Conservation (phyloP, 148 eudicot species). For the Chenopodium formosanum region DNA sequence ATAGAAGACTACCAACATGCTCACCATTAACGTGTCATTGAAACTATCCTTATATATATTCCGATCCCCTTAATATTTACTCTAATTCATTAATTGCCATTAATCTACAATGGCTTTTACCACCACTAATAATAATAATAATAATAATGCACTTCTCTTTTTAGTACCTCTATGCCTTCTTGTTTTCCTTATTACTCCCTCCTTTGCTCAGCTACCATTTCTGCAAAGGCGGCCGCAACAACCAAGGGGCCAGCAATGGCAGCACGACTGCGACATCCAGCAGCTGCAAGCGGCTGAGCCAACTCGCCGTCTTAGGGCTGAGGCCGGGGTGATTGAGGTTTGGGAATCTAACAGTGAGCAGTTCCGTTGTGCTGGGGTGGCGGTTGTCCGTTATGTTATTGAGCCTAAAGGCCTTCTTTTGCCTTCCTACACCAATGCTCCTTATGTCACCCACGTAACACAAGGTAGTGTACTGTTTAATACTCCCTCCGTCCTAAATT, state of each 20-base stretch:
- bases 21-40: slow-evolving; percentile 34
- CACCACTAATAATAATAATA: slow-evolving; percentile 1
- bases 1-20: slow-evolving; percentile 11
- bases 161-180: slow-evolving; percentile 23
- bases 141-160: slow-evolving; percentile 1
- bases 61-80: background rate
- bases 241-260: slow-evolving; percentile 26
- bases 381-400: slow-evolving; percentile 38
- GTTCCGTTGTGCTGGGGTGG: slow-evolving; percentile 53
- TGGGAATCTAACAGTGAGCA: slow-evolving; percentile 41
- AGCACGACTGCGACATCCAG: slow-evolving; percentile 44
- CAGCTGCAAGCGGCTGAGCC: slow-evolving; percentile 47
- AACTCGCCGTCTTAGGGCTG: slow-evolving; percentile 27
- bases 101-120: slow-evolving; percentile 18
- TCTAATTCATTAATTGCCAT: background rate
- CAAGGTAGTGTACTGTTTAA: slow-evolving; percentile 30
- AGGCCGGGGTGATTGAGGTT: slow-evolving; percentile 51
- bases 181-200: slow-evolving; percentile 5
- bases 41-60: background rate
- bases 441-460: slow-evolving; percentile 47
- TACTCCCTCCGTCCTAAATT: too few species aligned
- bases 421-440: slow-evolving; percentile 54
- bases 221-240: background rate
- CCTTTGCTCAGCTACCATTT: slow-evolving; percentile 13
- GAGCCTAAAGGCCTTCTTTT: slow-evolving; percentile 53